These are phyloP conservation scores for Alternaria angustiovoidea DNA, from an alignment of 2,329 filamentous ascomycete genomes.

Conservation along the genomic window DNA sequence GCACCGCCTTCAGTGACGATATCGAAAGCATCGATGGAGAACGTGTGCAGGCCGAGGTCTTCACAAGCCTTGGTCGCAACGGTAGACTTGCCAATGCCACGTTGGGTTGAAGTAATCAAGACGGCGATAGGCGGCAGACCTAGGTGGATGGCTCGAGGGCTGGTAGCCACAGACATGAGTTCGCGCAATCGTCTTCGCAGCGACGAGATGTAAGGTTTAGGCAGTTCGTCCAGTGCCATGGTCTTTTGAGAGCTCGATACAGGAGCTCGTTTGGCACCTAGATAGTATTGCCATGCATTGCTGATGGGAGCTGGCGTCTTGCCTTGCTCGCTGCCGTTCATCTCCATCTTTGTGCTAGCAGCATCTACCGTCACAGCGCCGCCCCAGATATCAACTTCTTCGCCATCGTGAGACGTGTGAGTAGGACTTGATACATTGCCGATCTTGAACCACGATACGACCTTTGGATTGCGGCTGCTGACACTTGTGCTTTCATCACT, in stretches of 20 bases:
- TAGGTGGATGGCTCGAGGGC: slow-evolving; percentile 83
- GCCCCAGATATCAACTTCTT: slow-evolving; percentile 79
- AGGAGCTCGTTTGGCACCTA: slow-evolving; percentile 75
- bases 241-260: slow-evolving; percentile 65
- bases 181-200: slow-evolving; percentile 75
- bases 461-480: slow-evolving; percentile 36
- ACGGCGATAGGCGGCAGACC: slow-evolving; percentile 89
- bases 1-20: slow-evolving; percentile 90
- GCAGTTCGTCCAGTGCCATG: slow-evolving; percentile 54
- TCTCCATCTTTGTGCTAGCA: slow-evolving; percentile 85
- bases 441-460: slow-evolving; percentile 91
- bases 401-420: slow-evolving; percentile 64
- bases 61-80: slow-evolving; percentile 78
- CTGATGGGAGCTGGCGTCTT: slow-evolving; percentile 78
- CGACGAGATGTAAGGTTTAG: slow-evolving; percentile 54
- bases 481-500: slow-evolving; percentile 25
- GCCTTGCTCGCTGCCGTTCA: slow-evolving; percentile 86
- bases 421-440: slow-evolving; percentile 65
- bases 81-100: slow-evolving; percentile 90
- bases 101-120: slow-evolving; percentile 87
- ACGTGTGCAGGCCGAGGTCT: slow-evolving; percentile 90
- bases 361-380: slow-evolving; percentile 87
- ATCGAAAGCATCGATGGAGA: slow-evolving; percentile 89
- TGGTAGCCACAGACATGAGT: slow-evolving; percentile 87
- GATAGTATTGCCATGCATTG: slow-evolving; percentile 89